Evolutionary conservation across 192 early-diverging fungal species (phyloP), one percentile per base, ranked within the genome.

Genomic region (Podila epicladia): DNA sequence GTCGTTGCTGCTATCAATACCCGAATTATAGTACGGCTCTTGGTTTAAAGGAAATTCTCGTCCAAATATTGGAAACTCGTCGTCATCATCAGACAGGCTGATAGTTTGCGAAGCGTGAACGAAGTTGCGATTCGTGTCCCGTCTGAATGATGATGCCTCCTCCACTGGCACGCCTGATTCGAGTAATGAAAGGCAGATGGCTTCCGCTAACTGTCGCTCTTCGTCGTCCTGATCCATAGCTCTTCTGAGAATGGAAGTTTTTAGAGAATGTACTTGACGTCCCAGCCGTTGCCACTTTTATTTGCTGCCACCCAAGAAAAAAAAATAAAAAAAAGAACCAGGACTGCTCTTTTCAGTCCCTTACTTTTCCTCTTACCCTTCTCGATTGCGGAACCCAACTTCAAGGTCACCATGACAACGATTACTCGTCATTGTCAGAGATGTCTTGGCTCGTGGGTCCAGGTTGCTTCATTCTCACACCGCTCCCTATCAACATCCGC

Each of bases 151-250:
- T 12, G 67, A 59, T 29, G 19, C 31, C 11, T 45, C 15, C 15
- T 45, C 41, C 41, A 17, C 41, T 15, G 41, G 13, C 4, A 11
- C 15, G 20, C 58, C 12, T 22, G 69, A 62, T 59, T 80, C 77
- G 50, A 60, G 66, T 3, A 80, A 50, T 31, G 77, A 80, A 17
- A 61, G 65, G 22, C 77, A 71, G 33, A 80, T 73, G n/a, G 77
- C 77, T 45, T 80, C 77, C 13, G 77, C 77, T 1, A 80, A 53
- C 24, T 38, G 65, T 4, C 51, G 64, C 9, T 77, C 69, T 31
- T 80, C 77, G 6, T 73, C 71, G 12, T 65, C 41, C 32, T 35
- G 58, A 38, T 71, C 58, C 75, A 79, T 79, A 45, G 37, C 7
- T 26, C 9, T 31, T 31, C 22, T 61, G 49, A 1, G 63, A 22